Percentiles rank a stretch among this genome's conserved stretches.
Evolutionary conservation across 1,284 basidiomycete species (phyloP).

Genomic region (Mycosarcoma mackinlayi): DNA sequence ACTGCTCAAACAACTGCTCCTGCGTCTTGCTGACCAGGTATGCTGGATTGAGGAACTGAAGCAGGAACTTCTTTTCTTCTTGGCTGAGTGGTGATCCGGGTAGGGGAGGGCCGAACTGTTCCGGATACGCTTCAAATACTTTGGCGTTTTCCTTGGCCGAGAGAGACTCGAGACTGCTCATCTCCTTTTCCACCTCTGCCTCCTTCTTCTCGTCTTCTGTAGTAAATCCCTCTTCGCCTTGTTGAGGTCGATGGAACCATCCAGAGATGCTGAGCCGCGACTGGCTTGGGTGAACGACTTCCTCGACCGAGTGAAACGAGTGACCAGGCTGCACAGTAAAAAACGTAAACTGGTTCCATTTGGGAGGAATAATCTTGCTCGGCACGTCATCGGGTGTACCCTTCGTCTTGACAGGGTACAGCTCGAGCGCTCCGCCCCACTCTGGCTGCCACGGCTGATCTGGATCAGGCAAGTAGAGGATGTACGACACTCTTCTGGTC

Average conservation of each 20-base stretch:
- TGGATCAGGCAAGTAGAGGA: slow-evolving; percentile 94
- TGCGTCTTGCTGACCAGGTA: slow-evolving; percentile 87
- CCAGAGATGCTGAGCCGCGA: slow-evolving; percentile 83
- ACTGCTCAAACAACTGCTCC: slow-evolving; percentile 81
- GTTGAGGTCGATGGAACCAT: slow-evolving; percentile 89
- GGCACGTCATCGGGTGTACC: slow-evolving; percentile 60
- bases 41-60: slow-evolving; percentile 84
- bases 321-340: slow-evolving; percentile 86
- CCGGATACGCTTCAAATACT: slow-evolving; percentile 72
- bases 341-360: slow-evolving; percentile 97
- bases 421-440: slow-evolving; percentile 93
- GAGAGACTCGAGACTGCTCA: slow-evolving; percentile 70
- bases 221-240: slow-evolving; percentile 88
- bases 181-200: slow-evolving; percentile 56
- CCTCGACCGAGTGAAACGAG: slow-evolving; percentile 97
- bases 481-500: slow-evolving; percentile 92
- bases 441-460: slow-evolving; percentile 76
- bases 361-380: slow-evolving; percentile 60
- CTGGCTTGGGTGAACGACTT: slow-evolving; percentile 73
- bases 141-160: slow-evolving; percentile 76
- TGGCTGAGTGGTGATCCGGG: slow-evolving; percentile 60
- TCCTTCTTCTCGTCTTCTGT: slow-evolving; percentile 72
- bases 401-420: slow-evolving; percentile 77
- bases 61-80: slow-evolving; percentile 63
- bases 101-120: slow-evolving; percentile 46